phyloP scores from a whole-genome alignment of 352 stramenopile species.

The Phytophthora hibernalis region DNA sequence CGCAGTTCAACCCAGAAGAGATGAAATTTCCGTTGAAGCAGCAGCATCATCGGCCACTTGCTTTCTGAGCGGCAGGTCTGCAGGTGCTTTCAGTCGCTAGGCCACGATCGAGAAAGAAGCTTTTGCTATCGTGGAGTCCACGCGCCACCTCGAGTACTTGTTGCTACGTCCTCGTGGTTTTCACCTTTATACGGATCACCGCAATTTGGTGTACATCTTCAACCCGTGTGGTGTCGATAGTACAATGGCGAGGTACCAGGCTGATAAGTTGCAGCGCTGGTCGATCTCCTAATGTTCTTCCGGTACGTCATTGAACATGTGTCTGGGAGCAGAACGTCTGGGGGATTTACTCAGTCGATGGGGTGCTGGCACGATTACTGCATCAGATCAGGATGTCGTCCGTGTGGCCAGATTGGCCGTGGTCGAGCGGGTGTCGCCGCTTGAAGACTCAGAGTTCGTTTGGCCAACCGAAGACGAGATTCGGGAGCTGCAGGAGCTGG shows the following conservation, averaged over 20 bases:
- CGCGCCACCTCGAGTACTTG: constrained; percentile 9
- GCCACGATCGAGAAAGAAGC: background rate
- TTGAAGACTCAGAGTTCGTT: background rate
- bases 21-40: too few relatives aligned
- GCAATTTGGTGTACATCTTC: constrained; percentile 33
- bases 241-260: constrained; percentile 10
- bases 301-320: constrained; percentile 29
- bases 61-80: too few relatives aligned
- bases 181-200: constrained; percentile 23
- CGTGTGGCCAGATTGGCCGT: background rate
- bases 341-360: constrained; percentile 12
- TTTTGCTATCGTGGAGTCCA: background rate
- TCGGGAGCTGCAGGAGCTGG: background rate
- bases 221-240: background rate
- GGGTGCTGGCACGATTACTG: background rate
- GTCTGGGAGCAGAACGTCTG: constrained; percentile 1
- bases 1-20: too few relatives aligned
- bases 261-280: constrained; percentile 19
- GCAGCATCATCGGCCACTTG: too few relatives aligned
- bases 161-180: constrained; percentile 22
- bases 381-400: too few relatives aligned
- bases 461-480: constrained; percentile 2
- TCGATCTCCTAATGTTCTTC: constrained; percentile 11
- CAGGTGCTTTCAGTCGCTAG: too few relatives aligned
- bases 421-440: constrained; percentile 1